These are phyloP conservation scores for Forsythia viridissima DNA, from an alignment of 257 asterid genomes.

Conservation along the genomic window DNA sequence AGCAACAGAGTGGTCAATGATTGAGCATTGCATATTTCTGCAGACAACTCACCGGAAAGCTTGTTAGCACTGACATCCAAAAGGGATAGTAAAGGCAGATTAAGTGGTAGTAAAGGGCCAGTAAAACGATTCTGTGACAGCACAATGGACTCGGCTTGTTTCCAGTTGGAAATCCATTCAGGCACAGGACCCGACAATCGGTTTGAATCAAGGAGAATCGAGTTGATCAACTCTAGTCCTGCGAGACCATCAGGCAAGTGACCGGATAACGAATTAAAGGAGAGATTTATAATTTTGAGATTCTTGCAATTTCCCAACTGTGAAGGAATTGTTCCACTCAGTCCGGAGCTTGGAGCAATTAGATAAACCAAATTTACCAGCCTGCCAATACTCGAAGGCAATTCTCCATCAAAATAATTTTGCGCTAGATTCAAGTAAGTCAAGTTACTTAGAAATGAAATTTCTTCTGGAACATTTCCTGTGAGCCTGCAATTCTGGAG, in stretches of 20 bases:
- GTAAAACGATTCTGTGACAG: constrained; percentile 58
- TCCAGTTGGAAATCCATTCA: constrained; percentile 78
- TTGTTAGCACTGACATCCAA: constrained; percentile 58
- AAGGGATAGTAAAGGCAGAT: constrained; percentile 45
- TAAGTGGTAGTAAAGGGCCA: constrained; percentile 61
- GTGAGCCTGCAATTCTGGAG: constrained; percentile 52
- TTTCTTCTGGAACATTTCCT: constrained; percentile 55
- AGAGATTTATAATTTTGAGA: constrained; percentile 49
- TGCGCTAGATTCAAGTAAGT: constrained; percentile 54
- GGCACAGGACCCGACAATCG: constrained; percentile 65
- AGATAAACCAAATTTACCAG: constrained; percentile 49
- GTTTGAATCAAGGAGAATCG: constrained; percentile 59
- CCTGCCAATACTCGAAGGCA: constrained; percentile 60
- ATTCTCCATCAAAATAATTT: constrained; percentile 50
- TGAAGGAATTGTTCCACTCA: constrained; percentile 62
- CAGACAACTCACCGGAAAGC: constrained; percentile 60
- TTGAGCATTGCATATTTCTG: constrained; percentile 54
- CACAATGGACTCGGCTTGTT: constrained; percentile 35
- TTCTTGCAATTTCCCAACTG: constrained; percentile 58
- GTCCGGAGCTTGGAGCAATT: constrained; percentile 50
- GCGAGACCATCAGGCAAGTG: constrained; percentile 53
- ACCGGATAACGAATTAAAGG: constrained; percentile 64
- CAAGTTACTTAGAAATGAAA: constrained; percentile 49
- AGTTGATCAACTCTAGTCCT: constrained; percentile 44
- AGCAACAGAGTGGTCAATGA: constrained; percentile 42